Evolutionary conservation across 305 asterid species (phyloP).

Genomic region (Fraxinus paxiana): DNA sequence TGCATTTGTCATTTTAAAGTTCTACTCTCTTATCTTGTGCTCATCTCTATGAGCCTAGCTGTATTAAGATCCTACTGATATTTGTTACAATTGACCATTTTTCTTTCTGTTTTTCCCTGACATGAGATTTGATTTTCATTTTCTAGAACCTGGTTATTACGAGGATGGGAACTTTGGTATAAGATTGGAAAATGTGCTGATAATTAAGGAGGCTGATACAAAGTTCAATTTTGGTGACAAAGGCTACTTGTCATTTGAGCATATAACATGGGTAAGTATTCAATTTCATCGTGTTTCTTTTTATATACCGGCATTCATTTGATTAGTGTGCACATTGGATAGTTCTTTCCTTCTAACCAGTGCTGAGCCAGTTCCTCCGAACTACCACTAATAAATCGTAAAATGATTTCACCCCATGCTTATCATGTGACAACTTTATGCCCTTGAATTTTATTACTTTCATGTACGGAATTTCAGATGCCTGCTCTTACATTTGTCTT

Average conservation of each 20-base stretch:
- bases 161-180: conserved; percentile 95
- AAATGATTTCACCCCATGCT: not conserved
- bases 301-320: conserved; percentile 1
- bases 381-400: not conserved
- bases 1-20: not conserved
- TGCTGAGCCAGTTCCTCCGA: not conserved
- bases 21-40: not conserved
- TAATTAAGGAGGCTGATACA: conserved; percentile 76
- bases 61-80: conserved; percentile 1
- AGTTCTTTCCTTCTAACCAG: not conserved
- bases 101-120: not conserved
- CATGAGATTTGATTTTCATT: conserved; percentile 22
- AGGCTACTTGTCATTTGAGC: conserved; percentile 81
- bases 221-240: conserved; percentile 80
- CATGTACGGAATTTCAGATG: not conserved
- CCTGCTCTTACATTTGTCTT: not conserved
- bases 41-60: not conserved
- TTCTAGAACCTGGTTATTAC: conserved; percentile 91
- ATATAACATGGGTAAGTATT: conserved; percentile 81
- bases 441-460: not conserved
- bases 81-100: not conserved
- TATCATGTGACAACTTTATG: not conserved
- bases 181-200: conserved; percentile 90
- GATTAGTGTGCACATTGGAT: not conserved
- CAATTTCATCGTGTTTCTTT: not conserved